These are phyloP conservation scores for sweet orange (Citrus sinensis) DNA, from an alignment of 345 rosid genomes.

Conservation along the genomic window DNA sequence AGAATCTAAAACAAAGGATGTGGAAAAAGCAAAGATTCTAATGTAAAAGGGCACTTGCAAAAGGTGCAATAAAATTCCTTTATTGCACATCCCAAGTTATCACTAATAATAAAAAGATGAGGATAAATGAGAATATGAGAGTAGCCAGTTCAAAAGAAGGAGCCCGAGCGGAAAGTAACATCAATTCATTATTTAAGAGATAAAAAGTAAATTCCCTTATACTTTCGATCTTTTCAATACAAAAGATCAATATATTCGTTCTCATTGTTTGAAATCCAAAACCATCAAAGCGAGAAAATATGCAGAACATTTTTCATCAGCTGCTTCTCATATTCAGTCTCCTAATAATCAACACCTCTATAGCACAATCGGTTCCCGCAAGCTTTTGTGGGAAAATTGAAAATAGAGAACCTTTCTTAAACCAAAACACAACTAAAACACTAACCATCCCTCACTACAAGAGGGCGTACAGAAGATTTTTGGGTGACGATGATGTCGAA, in stretches of 20 bases:
- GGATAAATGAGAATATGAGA: background rate
- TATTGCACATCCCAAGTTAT: slow-evolving; percentile 11
- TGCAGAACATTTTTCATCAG: slow-evolving; percentile 4
- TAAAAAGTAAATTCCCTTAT: slow-evolving; percentile 19
- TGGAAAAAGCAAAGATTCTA: slow-evolving; percentile 7
- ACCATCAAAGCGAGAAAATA: background rate
- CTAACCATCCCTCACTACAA: slow-evolving; percentile 32
- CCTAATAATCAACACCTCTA: slow-evolving; percentile 15
- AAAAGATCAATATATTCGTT: background rate
- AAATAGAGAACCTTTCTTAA: slow-evolving; percentile 21
- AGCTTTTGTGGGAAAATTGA: slow-evolving; percentile 32
- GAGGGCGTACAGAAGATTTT: slow-evolving; percentile 23
- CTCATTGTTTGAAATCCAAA: slow-evolving; percentile 8
- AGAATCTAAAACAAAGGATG: slow-evolving; percentile 4
- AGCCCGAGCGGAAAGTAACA: background rate
- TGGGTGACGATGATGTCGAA: slow-evolving; percentile 4
- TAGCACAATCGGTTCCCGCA: slow-evolving; percentile 16
- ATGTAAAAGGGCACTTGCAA: background rate
- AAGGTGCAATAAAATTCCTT: background rate
- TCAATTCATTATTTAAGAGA: background rate
- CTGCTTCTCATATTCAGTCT: slow-evolving; percentile 18
- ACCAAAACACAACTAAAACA: slow-evolving; percentile 31
- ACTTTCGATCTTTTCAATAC: background rate
- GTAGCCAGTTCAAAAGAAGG: background rate
- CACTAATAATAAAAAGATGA: background rate